Conservation (phyloP, 2,329 filamentous ascomycete genomes). For the Teratosphaeria nubilosa region DNA sequence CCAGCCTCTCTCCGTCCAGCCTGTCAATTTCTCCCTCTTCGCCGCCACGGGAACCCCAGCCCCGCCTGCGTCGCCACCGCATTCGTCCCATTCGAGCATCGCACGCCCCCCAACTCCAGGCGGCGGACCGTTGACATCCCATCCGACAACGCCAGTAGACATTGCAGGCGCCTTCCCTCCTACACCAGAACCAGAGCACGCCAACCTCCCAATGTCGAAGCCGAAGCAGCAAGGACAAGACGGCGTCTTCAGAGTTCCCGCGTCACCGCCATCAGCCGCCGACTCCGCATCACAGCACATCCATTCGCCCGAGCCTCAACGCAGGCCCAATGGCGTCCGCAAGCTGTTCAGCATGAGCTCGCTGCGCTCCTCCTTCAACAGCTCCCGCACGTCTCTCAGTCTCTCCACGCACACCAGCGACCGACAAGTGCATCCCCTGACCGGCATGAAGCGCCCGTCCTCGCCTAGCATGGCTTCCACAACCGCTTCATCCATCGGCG, state of each 20-base stretch:
- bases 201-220: slow-evolving; percentile 6
- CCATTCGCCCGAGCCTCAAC: slow-evolving; percentile 1
- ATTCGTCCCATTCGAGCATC: slow-evolving; percentile 6
- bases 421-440: slow-evolving; percentile 1
- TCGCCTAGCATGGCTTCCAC: slow-evolving; percentile 16
- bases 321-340: slow-evolving; percentile 17
- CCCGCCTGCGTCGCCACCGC: slow-evolving; percentile 15
- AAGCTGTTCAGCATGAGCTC: slow-evolving; percentile 23
- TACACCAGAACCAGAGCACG: slow-evolving; percentile 14
- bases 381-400: slow-evolving; percentile 24
- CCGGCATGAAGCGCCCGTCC: slow-evolving; percentile 9
- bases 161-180: slow-evolving; percentile 13
- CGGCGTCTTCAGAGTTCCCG: slow-evolving; percentile 11
- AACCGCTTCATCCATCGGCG: slow-evolving; percentile 9
- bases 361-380: slow-evolving; percentile 27
- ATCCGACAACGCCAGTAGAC: slow-evolving; percentile 22
- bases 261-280: slow-evolving; percentile 4
- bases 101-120: slow-evolving; percentile 21
- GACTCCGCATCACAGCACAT: slow-evolving; percentile 3
- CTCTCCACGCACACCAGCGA: slow-evolving; percentile 11
- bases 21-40: slow-evolving; percentile 17
- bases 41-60: slow-evolving; percentile 18
- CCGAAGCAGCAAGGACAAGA: slow-evolving; percentile 12
- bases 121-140: slow-evolving; percentile 25
- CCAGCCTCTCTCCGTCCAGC: slow-evolving; percentile 13